phyloP scores from a whole-genome alignment of 2,329 filamentous ascomycete species.

The Aschersonia sp. region DNA sequence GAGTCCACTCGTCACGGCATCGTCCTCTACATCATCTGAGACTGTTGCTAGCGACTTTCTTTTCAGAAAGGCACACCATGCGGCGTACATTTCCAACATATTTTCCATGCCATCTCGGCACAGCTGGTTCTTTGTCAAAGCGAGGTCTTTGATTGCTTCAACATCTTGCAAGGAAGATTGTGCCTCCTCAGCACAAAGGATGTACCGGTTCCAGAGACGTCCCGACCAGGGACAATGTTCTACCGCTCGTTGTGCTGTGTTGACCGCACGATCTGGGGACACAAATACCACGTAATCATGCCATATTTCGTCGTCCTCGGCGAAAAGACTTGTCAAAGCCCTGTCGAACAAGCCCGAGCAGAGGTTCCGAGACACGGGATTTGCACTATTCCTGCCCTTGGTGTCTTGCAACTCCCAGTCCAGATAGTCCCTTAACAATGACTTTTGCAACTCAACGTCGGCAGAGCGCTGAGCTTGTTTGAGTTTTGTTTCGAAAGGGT shows the following conservation, averaged over 20 bases:
- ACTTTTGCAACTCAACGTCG: constrained; percentile 39
- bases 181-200: constrained; percentile 71
- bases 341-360: constrained; percentile 62
- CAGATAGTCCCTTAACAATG: constrained; percentile 52
- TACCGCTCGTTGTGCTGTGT: constrained; percentile 67
- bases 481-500: constrained; percentile 53
- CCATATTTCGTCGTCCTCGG: constrained; percentile 64
- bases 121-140: constrained; percentile 72
- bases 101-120: constrained; percentile 78
- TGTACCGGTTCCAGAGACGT: constrained; percentile 76
- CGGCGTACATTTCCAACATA: constrained; percentile 78
- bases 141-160: constrained; percentile 80
- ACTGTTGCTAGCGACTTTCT: constrained; percentile 65
- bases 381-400: constrained; percentile 31
- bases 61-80: constrained; percentile 90
- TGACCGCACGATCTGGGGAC: constrained; percentile 38
- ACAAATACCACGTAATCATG: constrained; percentile 71
- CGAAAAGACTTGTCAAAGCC: constrained; percentile 54
- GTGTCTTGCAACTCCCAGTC: constrained; percentile 65
- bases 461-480: constrained; percentile 39
- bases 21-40: constrained; percentile 66
- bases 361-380: constrained; percentile 30
- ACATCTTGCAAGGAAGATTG: constrained; percentile 65
- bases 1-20: constrained; percentile 82
- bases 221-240: constrained; percentile 91